Conservation (phyloP, 2,329 filamentous ascomycete genomes). For the Beauveria australis region DNA sequence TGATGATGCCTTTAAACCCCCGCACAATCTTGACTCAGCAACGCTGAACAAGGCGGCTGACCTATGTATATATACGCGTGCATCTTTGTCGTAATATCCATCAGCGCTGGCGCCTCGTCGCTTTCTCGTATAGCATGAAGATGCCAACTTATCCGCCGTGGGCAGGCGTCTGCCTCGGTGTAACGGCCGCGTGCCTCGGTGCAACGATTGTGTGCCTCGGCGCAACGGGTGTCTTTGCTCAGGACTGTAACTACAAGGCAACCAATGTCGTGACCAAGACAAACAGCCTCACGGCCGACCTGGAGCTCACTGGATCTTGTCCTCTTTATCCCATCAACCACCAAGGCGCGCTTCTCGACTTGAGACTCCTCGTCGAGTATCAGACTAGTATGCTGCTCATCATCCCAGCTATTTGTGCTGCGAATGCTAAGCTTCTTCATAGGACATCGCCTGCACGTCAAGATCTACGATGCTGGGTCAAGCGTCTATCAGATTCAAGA, state of each 20-base stretch:
- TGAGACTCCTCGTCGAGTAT: background rate
- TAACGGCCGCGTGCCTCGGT: too few species aligned
- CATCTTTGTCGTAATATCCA: too few species aligned
- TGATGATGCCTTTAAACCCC: too few species aligned
- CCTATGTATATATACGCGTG: too few species aligned
- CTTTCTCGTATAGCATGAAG: too few species aligned
- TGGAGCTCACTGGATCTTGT: background rate
- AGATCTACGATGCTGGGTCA: conserved; percentile 62
- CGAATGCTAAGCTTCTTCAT: background rate
- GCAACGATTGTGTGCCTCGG: background rate
- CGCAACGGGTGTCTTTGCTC: background rate
- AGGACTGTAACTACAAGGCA: background rate
- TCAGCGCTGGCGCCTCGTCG: too few species aligned
- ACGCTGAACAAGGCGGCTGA: too few species aligned
- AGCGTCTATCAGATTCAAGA: conserved; percentile 69
- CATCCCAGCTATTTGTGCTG: background rate
- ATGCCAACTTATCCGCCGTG: too few species aligned
- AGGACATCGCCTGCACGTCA: conserved; percentile 64
- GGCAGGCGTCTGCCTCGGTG: too few species aligned
- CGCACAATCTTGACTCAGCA: too few species aligned
- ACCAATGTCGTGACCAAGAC: background rate
- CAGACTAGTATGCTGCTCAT: background rate
- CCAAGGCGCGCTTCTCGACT: background rate
- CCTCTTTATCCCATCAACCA: background rate
- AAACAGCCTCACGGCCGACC: background rate